Evolutionary conservation across 108 stramenopile species (phyloP).

Genomic region (Cyclotella baltica): DNA sequence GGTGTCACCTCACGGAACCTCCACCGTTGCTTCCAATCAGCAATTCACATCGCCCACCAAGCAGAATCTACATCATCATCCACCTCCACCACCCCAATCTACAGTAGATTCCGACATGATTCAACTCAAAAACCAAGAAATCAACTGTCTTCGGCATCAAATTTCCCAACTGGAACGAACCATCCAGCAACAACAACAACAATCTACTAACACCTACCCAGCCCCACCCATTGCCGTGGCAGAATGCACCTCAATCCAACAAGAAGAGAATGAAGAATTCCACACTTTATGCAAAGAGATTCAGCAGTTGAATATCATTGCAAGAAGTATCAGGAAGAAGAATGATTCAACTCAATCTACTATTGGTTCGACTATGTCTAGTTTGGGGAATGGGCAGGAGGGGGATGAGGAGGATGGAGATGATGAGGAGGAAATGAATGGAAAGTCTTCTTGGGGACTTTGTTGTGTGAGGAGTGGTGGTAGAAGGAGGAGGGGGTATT

Average conservation of each 20-base stretch:
- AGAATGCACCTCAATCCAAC: too few relatives aligned
- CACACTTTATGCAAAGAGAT: background rate
- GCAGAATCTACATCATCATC: background rate
- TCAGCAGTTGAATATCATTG: too few relatives aligned
- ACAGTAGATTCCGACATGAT: conserved; percentile 11
- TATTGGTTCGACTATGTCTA: background rate
- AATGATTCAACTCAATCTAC: conserved; percentile 1
- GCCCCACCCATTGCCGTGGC: background rate
- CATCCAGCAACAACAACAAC: background rate
- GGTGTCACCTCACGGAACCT: background rate
- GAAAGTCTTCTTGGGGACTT: background rate
- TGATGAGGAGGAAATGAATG: background rate
- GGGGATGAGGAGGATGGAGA: conserved; percentile 1
- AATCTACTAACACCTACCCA: background rate
- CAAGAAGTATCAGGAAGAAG: too few relatives aligned
- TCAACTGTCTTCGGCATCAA: conserved; percentile 1
- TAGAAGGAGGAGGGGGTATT: too few relatives aligned
- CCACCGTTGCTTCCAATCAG: background rate
- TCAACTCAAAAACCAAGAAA: conserved; percentile 17
- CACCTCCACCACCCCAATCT: too few relatives aligned
- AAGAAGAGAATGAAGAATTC: background rate
- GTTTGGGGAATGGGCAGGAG: conserved; percentile 10
- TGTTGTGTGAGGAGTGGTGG: background rate
- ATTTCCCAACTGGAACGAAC: conserved; percentile 9
- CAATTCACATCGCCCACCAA: conserved; percentile 1